A percentile compares a stretch with the other conserved stretches of the same genome.
Conservation (phyloP, 257 asterid species). For the Primulina eburnea region DNA sequence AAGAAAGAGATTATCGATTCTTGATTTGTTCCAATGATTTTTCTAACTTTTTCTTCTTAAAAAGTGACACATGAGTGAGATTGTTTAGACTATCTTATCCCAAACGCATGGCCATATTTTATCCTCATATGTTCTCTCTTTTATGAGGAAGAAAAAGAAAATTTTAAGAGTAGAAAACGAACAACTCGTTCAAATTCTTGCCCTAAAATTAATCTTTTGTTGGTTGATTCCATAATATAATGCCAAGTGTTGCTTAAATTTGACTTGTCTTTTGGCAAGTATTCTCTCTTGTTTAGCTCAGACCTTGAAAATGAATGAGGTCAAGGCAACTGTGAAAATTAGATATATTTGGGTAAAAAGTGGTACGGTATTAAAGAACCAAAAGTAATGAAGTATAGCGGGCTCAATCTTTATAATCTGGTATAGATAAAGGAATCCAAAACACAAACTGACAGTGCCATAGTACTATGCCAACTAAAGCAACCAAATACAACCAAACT, state of each 20-base stretch:
- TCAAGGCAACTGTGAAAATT: too few species aligned
- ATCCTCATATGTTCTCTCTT: too few species aligned
- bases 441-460: not conserved
- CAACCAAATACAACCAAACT: not conserved
- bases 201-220: not conserved
- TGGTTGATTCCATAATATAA: not conserved
- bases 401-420: too few species aligned
- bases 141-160: too few species aligned
- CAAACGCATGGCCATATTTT: not conserved
- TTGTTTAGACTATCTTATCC: not conserved
- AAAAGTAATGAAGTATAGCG: too few species aligned
- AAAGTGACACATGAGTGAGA: not conserved
- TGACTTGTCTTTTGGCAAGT: too few species aligned
- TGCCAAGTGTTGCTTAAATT: too few species aligned
- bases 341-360: not conserved
- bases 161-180: not conserved
- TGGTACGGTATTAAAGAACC: too few species aligned
- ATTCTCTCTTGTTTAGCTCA: too few species aligned
- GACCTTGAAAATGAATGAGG: too few species aligned
- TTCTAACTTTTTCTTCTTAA: too few species aligned
- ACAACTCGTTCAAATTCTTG: not conserved
- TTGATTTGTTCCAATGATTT: not conserved
- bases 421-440: too few species aligned
- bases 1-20: conserved; percentile 57
- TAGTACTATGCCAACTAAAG: not conserved